Evolutionary conservation across 176 grass and related monocot species (phyloP).

Genomic region (Pontederia crassipes): DNA sequence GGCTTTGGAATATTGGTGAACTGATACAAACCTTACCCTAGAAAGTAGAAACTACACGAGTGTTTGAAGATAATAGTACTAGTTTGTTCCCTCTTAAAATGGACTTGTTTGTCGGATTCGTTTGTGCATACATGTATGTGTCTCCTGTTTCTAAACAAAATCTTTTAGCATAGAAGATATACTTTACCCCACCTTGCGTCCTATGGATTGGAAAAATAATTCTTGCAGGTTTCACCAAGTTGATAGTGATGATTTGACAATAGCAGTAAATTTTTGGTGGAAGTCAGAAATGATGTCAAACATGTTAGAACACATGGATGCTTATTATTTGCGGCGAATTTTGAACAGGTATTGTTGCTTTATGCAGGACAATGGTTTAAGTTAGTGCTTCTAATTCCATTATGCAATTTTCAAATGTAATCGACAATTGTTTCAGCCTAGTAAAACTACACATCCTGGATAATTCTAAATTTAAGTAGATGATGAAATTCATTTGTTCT

Average conservation of each 20-base stretch:
- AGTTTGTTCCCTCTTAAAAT: not conserved
- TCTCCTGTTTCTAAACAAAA: not conserved
- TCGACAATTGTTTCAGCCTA: no score
- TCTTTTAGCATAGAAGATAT: not conserved
- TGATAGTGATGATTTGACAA: conserved; percentile 86
- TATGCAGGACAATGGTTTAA: not conserved
- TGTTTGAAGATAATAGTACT: not conserved
- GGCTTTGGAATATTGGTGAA: no score
- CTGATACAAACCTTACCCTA: not conserved
- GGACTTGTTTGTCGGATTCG: not conserved
- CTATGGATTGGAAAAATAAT: conserved; percentile 4
- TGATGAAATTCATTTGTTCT: no score
- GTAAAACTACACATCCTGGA: no score
- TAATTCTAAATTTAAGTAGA: no score
- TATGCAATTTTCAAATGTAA: not conserved
- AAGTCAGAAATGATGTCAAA: conserved; percentile 71
- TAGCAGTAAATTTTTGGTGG: conserved; percentile 96
- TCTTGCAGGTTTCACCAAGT: conserved; percentile 96
- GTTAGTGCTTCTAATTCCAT: not conserved
- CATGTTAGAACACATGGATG: conserved; percentile 94
- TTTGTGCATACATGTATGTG: not conserved
- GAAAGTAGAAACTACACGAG: not conserved
- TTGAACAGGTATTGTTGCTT: conserved; percentile 64
- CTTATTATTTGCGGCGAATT: conserved; percentile 74
- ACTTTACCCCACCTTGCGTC: not conserved